phyloP scores from a whole-genome alignment of 1,139 yeast species.

The Candida sp. region DNA sequence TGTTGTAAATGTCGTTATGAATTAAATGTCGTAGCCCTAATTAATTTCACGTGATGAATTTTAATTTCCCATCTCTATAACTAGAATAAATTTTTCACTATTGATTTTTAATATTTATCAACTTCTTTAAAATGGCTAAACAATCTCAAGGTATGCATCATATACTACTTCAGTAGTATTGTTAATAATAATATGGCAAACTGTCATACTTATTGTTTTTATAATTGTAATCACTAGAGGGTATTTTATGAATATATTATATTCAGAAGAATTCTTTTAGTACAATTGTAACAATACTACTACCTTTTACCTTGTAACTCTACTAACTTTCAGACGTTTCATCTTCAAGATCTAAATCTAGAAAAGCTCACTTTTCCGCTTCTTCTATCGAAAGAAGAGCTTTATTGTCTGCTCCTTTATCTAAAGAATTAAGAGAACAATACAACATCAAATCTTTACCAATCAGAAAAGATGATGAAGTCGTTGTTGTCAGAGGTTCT shows the following conservation, averaged over 20 bases:
- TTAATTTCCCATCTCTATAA: too few species aligned
- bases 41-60: background rate
- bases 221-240: background rate
- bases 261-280: background rate
- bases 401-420: slow-evolving; percentile 97
- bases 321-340: slow-evolving; percentile 76
- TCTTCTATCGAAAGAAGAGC: slow-evolving; percentile 96
- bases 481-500: slow-evolving; percentile 96
- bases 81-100: too few species aligned
- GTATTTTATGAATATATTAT: background rate
- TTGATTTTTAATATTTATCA: background rate
- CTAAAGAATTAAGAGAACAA: slow-evolving; percentile 98
- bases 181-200: slow-evolving; percentile 1
- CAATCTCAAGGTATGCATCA: slow-evolving; percentile 3
- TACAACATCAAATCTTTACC: slow-evolving; percentile 96
- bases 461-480: slow-evolving; percentile 98
- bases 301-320: background rate
- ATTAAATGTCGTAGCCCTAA: background rate
- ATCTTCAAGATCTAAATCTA: slow-evolving; percentile 98
- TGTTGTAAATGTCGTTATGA: too few species aligned
- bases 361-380: slow-evolving; percentile 99
- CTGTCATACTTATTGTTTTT: slow-evolving; percentile 2
- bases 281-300: too few species aligned
- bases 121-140: slow-evolving; percentile 1
- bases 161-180: background rate